phyloP scores from a whole-genome alignment of 495 filamentous ascomycete genomes.

The Neurospora africana region DNA sequence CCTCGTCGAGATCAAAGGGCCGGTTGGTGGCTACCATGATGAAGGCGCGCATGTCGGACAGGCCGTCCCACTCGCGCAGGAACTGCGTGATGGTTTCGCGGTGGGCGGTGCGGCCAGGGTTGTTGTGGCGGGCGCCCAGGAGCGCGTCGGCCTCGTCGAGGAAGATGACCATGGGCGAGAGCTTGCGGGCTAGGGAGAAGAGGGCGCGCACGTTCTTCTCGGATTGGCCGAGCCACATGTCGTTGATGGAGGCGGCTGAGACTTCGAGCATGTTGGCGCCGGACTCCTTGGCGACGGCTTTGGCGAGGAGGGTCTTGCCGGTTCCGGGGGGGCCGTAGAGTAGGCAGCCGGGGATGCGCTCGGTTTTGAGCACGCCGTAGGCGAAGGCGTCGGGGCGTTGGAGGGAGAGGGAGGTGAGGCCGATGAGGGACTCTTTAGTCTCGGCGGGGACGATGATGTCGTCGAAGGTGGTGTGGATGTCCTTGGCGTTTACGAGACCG shows the following conservation, averaged over 20 bases:
- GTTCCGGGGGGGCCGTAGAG: slow-evolving; percentile 94
- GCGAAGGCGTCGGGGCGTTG: slow-evolving; percentile 87
- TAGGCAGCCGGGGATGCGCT: slow-evolving; percentile 80
- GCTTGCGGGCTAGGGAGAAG: slow-evolving; percentile 82
- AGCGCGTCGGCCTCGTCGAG: slow-evolving; percentile 95
- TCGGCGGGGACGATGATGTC: slow-evolving; percentile 73
- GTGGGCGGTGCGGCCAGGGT: slow-evolving; percentile 49
- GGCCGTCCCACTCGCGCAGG: slow-evolving; percentile 94
- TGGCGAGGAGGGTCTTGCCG: slow-evolving; percentile 89
- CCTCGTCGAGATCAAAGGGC: slow-evolving; percentile 92
- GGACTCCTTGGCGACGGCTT: slow-evolving; percentile 90
- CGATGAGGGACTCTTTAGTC: slow-evolving; percentile 81
- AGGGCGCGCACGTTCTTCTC: slow-evolving; percentile 96
- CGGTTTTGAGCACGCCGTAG: slow-evolving; percentile 86
- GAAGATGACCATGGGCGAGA: slow-evolving; percentile 90
- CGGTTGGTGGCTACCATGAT: slow-evolving; percentile 99
- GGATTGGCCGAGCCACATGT: slow-evolving; percentile 92
- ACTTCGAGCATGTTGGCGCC: slow-evolving; percentile 67
- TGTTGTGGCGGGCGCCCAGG: slow-evolving; percentile 59
- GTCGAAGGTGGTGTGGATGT: slow-evolving; percentile 74
- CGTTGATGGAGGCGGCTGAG: slow-evolving; percentile 61
- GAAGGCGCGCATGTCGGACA: slow-evolving; percentile 77
- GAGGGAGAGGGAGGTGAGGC: slow-evolving; percentile 78
- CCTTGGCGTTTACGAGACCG: slow-evolving; percentile 69
- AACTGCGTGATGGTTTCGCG: slow-evolving; percentile 97